phyloP scores from a whole-genome alignment of 129 eudicot species.

The Centrapalus pauciflorus region DNA sequence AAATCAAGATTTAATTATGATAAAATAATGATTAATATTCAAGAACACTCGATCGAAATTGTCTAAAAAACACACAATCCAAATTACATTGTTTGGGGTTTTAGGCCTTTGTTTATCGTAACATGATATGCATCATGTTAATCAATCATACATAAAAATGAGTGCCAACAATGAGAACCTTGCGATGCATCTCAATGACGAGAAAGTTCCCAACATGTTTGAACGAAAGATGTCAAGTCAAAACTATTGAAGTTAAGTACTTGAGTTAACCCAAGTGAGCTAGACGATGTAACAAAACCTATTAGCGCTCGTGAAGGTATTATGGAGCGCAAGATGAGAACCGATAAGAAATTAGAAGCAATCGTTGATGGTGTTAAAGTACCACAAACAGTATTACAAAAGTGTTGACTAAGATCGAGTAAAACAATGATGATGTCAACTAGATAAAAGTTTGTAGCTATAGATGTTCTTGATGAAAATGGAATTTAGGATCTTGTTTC shows the following conservation, averaged over 20 bases:
- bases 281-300: neutral
- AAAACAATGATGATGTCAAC: neutral
- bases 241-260: neutral
- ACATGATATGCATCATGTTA: no score
- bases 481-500: neutral
- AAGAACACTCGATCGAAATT: constrained; percentile 7
- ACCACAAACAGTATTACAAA: neutral
- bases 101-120: neutral
- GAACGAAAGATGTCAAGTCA: neutral
- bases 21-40: neutral
- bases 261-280: neutral
- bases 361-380: neutral
- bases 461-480: constrained; percentile 16
- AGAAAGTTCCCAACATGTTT: neutral
- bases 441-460: no score
- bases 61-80: neutral
- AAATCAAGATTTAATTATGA: neutral
- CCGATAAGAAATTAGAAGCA: neutral
- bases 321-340: neutral
- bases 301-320: no score
- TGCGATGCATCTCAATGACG: neutral
- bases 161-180: neutral
- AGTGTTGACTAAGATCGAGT: neutral
- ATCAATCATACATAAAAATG: neutral
- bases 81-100: neutral